Base-by-base conservation (phyloP, 108 stramenopile genomes). In the Nitzschia sp. region DNA sequence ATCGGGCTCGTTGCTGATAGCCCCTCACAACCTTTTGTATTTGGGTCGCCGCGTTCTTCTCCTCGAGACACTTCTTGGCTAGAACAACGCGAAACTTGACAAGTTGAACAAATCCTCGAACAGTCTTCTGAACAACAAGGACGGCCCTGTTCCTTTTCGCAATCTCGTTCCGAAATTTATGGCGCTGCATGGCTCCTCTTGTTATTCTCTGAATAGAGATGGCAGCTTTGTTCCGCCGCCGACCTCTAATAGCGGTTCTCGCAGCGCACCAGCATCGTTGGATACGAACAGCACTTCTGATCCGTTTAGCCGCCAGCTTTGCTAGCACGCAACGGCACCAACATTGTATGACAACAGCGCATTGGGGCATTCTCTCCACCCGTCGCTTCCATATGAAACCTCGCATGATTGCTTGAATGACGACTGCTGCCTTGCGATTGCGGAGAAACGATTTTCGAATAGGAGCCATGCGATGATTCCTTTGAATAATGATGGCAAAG, bases 281-380 rank as follows among this genome's bases (percentile, higher is more conserved):
- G 74, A 95, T 89, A 13, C 76, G 19, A 23, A 80, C 85, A 0
- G 90, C 76, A 8, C 78, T 62, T 45, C 85, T 68, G 24, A 74
- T 63, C 27, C 72, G 81, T 49, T 63, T 33, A n/a, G 85, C 59
- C 46, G 71, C 66, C 9, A 74, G 54, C 19, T 17, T 26, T 2
- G 90, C 84, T 61, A 70, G 67, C 23, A 69, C 62, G 47, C 74
- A 62, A 28, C 93, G 79, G 66, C 68, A 54, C 77, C 89, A 92
- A 72, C 90, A 95, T 66, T 91, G 86, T 15, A 91, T 17, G 0
- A 58, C 72, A 17, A 84, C 77, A 2, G 86, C 70, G 19, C 83
- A 80, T 15, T 48, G 26, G 19, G 79, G 77, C 46, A 84, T 45
- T 18, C 63, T 68, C n/a, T 58, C 63, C 57, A 85, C 91, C 29